Conservation (phyloP, 2,329 filamentous ascomycete genomes). For the Aspergillus fructus region DNA sequence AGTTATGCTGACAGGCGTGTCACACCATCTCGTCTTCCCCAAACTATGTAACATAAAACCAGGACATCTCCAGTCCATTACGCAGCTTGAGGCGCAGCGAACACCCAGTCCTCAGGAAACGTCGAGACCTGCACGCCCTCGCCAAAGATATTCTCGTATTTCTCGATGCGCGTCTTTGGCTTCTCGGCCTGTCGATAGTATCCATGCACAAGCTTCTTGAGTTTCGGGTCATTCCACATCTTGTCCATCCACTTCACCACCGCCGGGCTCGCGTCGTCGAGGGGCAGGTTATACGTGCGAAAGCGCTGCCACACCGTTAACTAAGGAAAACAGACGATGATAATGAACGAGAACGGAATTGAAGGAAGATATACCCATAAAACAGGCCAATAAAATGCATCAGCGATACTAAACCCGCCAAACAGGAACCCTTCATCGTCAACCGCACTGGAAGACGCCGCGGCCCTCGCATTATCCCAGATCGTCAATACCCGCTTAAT, state of each 20-base stretch:
- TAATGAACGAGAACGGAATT: background rate
- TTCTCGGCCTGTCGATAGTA: constrained; percentile 31
- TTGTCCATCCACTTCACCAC: constrained; percentile 32
- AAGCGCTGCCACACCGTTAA: constrained; percentile 24
- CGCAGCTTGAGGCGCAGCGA: constrained; percentile 10
- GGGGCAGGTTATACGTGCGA: constrained; percentile 31
- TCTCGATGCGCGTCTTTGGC: constrained; percentile 26
- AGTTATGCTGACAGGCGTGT: too few relatives aligned
- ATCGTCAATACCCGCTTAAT: constrained; percentile 25
- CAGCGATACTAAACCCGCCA: constrained; percentile 38
- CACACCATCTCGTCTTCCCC: too few relatives aligned
- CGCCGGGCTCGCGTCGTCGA: constrained; percentile 26
- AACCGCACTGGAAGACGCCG: too few relatives aligned
- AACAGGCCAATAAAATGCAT: constrained; percentile 41
- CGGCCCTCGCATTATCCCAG: constrained; percentile 20
- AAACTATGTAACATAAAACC: too few relatives aligned
- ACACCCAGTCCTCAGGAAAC: constrained; percentile 24
- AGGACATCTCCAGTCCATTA: background rate
- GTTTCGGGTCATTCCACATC: constrained; percentile 33
- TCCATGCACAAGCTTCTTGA: constrained; percentile 22
- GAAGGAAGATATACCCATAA: constrained; percentile 33
- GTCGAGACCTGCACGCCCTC: constrained; percentile 23
- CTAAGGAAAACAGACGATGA: background rate
- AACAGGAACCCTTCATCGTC: constrained; percentile 36
- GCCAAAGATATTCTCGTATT: constrained; percentile 33